Base-by-base conservation (phyloP, 208 protist genomes). In the Leishmania lainsoni region DNA sequence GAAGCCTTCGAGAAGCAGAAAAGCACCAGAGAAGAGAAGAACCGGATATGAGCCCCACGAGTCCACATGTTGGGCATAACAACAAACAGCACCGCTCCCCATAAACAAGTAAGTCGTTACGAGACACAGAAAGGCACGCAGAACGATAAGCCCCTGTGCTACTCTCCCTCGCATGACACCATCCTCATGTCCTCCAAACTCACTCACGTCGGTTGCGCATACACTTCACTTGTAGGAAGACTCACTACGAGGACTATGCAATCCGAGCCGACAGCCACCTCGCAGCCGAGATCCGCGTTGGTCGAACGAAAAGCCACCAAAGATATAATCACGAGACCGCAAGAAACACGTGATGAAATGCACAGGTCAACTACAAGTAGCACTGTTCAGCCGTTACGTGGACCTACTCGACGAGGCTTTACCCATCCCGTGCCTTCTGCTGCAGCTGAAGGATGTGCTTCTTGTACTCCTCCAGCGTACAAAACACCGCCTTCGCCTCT, bases 401-500 rank as follows among this genome's bases (percentile, higher is more conserved):
- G 39, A 73, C 1, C 9, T 26, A 16, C 39, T 73, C 68, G 10
- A 5, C 5, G 42, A 54, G 68, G 3, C 42, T 8, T 73, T 49
- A 73, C 42, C 12, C 39, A 4, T n/a, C 22, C n/a, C 22, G 26
- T 42, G 45, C 68, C 39, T 51, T 52, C 45, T 12, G 35, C 52
- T 73, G 68, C 16, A 49, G 68, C 8, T 32, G 0, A 51, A n/a
- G 68, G 26, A 73, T 73, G 68, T 20, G 68, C 32, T 58, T 20
- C 71, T 61, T 78, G 79, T 94, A 96, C 74, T 87, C 73, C 14
- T 35, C 51, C 6, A 83, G 66, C 10, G 83, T 54, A 20, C 52
- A 48, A 79, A 95, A 91, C 45, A 94, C 83, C 26, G 83, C 81
- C 74, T 90, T 88, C 20, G 51, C 84, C 35, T 85, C 89, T 12